Conservation (phyloP, 768 basidiomycete genomes). For the Trametes sanguinea region DNA sequence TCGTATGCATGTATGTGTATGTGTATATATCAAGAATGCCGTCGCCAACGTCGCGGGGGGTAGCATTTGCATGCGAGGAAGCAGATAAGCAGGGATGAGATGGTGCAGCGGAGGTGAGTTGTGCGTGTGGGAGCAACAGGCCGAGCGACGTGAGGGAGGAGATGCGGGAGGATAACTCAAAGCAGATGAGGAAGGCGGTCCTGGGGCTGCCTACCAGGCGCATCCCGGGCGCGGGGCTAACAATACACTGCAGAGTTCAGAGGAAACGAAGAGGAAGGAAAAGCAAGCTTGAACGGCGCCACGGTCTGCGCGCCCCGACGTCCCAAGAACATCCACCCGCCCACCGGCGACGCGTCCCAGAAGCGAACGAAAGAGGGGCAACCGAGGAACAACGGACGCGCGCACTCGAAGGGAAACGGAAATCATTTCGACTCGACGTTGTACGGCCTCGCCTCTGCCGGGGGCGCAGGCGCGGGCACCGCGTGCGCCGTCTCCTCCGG, state of each 20-base stretch:
- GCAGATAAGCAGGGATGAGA: too few relatives aligned
- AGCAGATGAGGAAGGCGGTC: too few relatives aligned
- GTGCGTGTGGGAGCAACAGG: not conserved
- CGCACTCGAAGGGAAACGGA: not conserved
- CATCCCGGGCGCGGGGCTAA: too few relatives aligned
- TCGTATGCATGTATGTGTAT: not conserved
- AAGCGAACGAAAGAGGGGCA: not conserved
- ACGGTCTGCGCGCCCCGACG: too few relatives aligned
- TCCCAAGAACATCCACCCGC: too few relatives aligned
- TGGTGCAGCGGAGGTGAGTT: too few relatives aligned
- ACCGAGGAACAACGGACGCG: not conserved
- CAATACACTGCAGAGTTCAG: not conserved
- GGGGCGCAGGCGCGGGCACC: not conserved
- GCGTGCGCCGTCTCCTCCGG: slow-evolving; percentile 17
- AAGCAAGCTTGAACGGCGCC: not conserved
- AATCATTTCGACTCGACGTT: slow-evolving; percentile 16
- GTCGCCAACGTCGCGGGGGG: not conserved
- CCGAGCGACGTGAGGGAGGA: not conserved
- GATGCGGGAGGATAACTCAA: too few relatives aligned
- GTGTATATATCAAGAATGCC: too few relatives aligned
- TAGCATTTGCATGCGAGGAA: not conserved
- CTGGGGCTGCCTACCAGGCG: not conserved
- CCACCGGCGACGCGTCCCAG: too few relatives aligned
- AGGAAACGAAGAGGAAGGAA: not conserved
- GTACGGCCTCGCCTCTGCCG: slow-evolving; percentile 8